Evolutionary conservation across 305 asterid genomes (phyloP).

Genomic region (Rubia tinctorum): DNA sequence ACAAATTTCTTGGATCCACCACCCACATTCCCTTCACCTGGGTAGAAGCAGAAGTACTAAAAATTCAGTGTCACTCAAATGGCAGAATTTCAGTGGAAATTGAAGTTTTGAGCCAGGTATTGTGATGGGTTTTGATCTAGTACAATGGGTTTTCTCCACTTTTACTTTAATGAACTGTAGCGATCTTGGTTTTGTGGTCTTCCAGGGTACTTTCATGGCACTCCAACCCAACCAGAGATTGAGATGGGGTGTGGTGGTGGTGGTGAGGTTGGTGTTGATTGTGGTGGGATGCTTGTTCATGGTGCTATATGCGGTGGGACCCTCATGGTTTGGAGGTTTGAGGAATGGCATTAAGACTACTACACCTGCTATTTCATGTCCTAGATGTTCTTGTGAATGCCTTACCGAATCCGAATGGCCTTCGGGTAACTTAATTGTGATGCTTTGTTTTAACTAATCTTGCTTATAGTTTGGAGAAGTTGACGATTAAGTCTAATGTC

Average conservation of each 20-base stretch:
- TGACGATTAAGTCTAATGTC: neutral
- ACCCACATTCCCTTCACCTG: constrained; percentile 2
- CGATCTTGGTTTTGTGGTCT: neutral
- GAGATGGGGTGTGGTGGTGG: constrained; percentile 18
- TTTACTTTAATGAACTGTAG: constrained; percentile 5
- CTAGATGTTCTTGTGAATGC: constrained; percentile 36
- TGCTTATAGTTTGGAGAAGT: neutral
- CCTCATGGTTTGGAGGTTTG: constrained; percentile 18
- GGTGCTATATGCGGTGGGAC: constrained; percentile 15
- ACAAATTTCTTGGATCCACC: constrained; percentile 14
- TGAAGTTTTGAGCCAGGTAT: constrained; percentile 24
- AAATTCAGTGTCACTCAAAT: constrained; percentile 15
- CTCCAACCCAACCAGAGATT: constrained; percentile 28
- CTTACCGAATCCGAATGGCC: constrained; percentile 23
- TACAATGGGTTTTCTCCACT: neutral
- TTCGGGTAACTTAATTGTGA: constrained; percentile 19
- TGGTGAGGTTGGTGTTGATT: constrained; percentile 20
- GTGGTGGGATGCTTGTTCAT: constrained; percentile 20
- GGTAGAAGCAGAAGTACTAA: neutral
- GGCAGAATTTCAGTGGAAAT: constrained; percentile 20
- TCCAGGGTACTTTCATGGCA: constrained; percentile 30
- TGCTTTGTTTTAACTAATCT: too few relatives aligned
- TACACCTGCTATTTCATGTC: constrained; percentile 25
- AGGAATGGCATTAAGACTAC: constrained; percentile 5
- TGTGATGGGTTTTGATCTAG: constrained; percentile 7